Conservation (phyloP, 108 stramenopile species). For the Fragilaria radians region DNA sequence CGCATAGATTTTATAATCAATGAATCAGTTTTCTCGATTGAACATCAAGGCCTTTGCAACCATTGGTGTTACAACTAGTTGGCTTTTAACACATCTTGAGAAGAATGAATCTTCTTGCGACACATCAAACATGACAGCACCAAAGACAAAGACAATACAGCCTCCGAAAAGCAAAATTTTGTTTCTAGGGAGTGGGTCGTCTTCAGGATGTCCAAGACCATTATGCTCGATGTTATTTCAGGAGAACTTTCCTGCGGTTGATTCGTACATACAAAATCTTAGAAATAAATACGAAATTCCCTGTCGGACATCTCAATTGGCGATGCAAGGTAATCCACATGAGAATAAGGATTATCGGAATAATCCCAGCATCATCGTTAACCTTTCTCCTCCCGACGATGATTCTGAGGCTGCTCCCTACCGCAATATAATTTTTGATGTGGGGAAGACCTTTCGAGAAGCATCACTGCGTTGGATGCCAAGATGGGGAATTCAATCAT, state of each 20-base stretch:
- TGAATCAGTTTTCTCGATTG: no score
- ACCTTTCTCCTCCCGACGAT: conserved; percentile 19
- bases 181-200: conserved; percentile 70
- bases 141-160: not conserved
- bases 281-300: conserved; percentile 6
- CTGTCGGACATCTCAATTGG: conserved; percentile 52
- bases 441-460: conserved; percentile 88
- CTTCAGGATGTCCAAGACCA: conserved; percentile 77
- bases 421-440: conserved; percentile 68
- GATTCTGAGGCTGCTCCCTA: not conserved
- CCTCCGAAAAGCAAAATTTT: conserved; percentile 26
- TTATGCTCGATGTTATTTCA: conserved; percentile 58
- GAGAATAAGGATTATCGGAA: conserved; percentile 78
- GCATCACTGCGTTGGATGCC: conserved; percentile 77
- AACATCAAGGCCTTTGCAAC: no score
- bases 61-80: no score
- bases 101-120: no score
- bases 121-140: not conserved
- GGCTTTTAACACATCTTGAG: no score
- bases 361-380: conserved; percentile 72
- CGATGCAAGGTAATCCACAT: conserved; percentile 63
- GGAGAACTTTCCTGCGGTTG: conserved; percentile 7
- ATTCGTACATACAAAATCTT: not conserved
- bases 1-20: no score
- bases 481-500: conserved; percentile 26